Conservation (phyloP, 1,284 basidiomycete species). For the Kalmanozyma brasiliensis region DNA sequence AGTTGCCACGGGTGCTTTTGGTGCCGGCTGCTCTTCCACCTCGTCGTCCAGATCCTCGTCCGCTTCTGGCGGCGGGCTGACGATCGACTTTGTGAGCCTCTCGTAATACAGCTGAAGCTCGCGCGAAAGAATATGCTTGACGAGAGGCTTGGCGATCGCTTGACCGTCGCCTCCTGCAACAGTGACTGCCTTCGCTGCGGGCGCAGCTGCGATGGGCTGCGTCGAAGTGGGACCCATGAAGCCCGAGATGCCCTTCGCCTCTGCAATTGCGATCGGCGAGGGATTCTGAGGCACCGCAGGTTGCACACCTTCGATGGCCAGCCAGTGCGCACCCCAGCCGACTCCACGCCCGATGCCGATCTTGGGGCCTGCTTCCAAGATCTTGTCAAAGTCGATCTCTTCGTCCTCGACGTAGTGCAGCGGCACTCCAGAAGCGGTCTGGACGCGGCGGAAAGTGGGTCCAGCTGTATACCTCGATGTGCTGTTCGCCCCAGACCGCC, state of each 20-base stretch:
- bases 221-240: conserved; percentile 40
- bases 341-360: conserved; percentile 63
- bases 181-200: conserved; percentile 61
- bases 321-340: conserved; percentile 78
- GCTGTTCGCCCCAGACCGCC: conserved; percentile 29
- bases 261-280: conserved; percentile 69
- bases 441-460: conserved; percentile 66
- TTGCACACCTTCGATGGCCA: conserved; percentile 97
- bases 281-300: conserved; percentile 97
- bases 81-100: conserved; percentile 77
- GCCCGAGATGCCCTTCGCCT: conserved; percentile 25
- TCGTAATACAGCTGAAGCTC: conserved; percentile 96
- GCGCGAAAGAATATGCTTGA: conserved; percentile 91
- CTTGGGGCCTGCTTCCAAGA: conserved; percentile 56
- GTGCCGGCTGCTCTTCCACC: conserved; percentile 12
- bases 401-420: conserved; percentile 95
- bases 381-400: conserved; percentile 89
- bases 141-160: conserved; percentile 69
- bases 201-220: conserved; percentile 54
- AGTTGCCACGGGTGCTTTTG: not conserved
- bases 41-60: conserved; percentile 53
- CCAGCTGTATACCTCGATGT: conserved; percentile 43
- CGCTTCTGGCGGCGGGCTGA: conserved; percentile 58
- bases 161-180: conserved; percentile 49
- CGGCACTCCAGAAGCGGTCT: conserved; percentile 66